Percentiles rank a stretch among this genome's conserved stretches.
These are phyloP conservation scores for Suillus weaverae DNA, from an alignment of 768 basidiomycete genomes.

Conservation along the genomic window DNA sequence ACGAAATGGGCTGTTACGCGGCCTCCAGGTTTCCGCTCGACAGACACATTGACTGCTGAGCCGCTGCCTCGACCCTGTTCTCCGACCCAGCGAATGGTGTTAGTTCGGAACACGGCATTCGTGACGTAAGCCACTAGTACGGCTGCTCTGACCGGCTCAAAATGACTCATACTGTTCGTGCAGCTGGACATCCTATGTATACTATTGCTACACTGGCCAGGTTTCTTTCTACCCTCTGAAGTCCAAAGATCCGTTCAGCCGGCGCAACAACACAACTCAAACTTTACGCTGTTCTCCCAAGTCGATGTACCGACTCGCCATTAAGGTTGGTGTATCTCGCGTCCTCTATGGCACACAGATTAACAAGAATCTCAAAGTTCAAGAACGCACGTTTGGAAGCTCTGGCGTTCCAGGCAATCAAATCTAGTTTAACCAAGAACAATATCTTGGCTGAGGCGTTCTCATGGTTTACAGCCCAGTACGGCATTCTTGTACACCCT, in stretches of 20 bases:
- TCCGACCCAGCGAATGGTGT: slow-evolving; percentile 24
- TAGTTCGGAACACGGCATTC: slow-evolving; percentile 30
- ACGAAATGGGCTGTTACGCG: neutral
- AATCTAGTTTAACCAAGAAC: slow-evolving; percentile 20
- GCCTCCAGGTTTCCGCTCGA: neutral
- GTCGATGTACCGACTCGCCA: slow-evolving; percentile 39
- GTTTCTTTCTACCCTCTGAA: slow-evolving; percentile 26
- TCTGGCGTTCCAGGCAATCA: slow-evolving; percentile 23
- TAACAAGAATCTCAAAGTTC: neutral
- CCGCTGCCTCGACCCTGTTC: slow-evolving; percentile 21
- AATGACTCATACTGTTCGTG: neutral
- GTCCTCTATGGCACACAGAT: neutral
- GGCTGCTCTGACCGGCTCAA: neutral
- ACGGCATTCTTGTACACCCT: neutral
- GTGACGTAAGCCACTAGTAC: slow-evolving; percentile 21
- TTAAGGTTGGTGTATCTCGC: slow-evolving; percentile 14
- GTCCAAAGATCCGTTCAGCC: slow-evolving; percentile 11
- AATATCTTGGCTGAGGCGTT: slow-evolving; percentile 32
- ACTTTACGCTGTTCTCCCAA: slow-evolving; percentile 33
- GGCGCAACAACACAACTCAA: neutral
- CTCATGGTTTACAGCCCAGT: slow-evolving; percentile 33
- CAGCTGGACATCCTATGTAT: slow-evolving; percentile 30
- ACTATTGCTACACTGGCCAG: slow-evolving; percentile 33
- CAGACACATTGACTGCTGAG: neutral
- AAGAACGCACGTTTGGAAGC: neutral